phyloP scores from a whole-genome alignment of 2,329 filamentous ascomycete species.

The Rugonectria rugulosa region DNA sequence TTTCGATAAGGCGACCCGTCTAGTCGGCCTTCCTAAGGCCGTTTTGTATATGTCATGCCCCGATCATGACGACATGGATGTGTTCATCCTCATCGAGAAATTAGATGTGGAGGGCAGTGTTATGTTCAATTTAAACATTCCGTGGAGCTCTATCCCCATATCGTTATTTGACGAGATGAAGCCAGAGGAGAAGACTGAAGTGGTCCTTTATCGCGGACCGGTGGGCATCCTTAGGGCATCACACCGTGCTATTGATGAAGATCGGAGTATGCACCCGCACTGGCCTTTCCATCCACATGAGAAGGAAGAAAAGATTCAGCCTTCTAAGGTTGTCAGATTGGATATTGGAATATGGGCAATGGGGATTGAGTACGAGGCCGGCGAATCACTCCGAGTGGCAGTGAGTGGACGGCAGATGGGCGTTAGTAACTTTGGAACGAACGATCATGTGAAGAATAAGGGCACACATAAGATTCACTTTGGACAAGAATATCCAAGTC shows the following conservation, averaged over 20 bases:
- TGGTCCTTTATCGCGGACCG: conserved; percentile 52
- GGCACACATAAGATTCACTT: conserved; percentile 25
- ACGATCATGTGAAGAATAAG: no score
- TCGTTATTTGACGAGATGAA: conserved; percentile 38
- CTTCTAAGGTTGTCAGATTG: conserved; percentile 51
- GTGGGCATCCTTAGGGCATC: conserved; percentile 54
- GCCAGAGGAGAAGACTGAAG: conserved; percentile 46
- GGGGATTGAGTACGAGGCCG: conserved; percentile 52
- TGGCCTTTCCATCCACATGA: conserved; percentile 49
- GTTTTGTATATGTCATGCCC: conserved; percentile 54
- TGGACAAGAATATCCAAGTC: conserved; percentile 27
- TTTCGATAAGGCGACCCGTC: conserved; percentile 47
- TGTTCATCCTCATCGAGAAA: conserved; percentile 55
- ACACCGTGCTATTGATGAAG: conserved; percentile 47
- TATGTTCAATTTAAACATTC: conserved; percentile 53
- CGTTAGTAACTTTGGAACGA: conserved; percentile 8
- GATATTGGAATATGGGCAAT: conserved; percentile 58
- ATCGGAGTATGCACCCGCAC: conserved; percentile 41
- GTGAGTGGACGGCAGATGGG: conserved; percentile 14
- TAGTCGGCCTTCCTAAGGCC: conserved; percentile 57
- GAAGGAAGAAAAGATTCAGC: conserved; percentile 48
- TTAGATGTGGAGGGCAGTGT: conserved; percentile 50
- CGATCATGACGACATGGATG: conserved; percentile 52
- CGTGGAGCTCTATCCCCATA: conserved; percentile 39
- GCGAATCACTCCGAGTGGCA: conserved; percentile 19